Evolutionary conservation across 2,329 filamentous ascomycete species (phyloP).

Genomic region (Aspergillus versicolor): DNA sequence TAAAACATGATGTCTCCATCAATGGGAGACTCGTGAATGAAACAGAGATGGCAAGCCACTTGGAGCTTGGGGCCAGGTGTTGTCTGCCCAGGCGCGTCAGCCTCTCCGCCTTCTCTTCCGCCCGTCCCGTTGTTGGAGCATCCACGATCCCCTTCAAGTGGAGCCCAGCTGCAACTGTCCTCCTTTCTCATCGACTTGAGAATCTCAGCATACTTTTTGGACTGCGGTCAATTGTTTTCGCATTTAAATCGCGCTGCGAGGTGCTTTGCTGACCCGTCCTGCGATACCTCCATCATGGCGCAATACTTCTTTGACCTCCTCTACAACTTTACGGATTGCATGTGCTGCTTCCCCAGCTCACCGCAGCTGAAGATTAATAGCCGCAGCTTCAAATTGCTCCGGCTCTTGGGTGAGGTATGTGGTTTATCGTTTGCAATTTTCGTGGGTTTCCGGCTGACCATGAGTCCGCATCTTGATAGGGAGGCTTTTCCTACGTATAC

Average conservation of each 20-base stretch:
- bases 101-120: conserved; percentile 10
- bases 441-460: conserved; percentile 12
- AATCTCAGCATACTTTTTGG: background rate
- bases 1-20: background rate
- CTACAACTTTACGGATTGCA: conserved; percentile 89
- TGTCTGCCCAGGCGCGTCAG: conserved; percentile 1
- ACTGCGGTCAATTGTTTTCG: background rate
- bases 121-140: conserved; percentile 6
- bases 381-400: conserved; percentile 91
- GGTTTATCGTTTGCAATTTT: conserved; percentile 2
- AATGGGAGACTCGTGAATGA: background rate
- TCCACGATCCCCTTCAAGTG: background rate
- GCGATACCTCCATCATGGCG: conserved; percentile 56
- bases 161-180: background rate
- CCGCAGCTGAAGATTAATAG: conserved; percentile 94
- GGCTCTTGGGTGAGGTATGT: conserved; percentile 83
- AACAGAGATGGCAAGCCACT: background rate
- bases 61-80: conserved; percentile 40
- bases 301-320: conserved; percentile 84
- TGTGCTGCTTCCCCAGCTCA: conserved; percentile 93
- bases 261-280: background rate
- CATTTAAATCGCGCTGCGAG: background rate
- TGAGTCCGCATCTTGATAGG: conserved; percentile 49
- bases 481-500: conserved; percentile 98
- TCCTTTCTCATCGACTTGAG: background rate